Evolutionary conservation across 805 yeast species (phyloP).

Genomic region (Starmerella stellata): DNA sequence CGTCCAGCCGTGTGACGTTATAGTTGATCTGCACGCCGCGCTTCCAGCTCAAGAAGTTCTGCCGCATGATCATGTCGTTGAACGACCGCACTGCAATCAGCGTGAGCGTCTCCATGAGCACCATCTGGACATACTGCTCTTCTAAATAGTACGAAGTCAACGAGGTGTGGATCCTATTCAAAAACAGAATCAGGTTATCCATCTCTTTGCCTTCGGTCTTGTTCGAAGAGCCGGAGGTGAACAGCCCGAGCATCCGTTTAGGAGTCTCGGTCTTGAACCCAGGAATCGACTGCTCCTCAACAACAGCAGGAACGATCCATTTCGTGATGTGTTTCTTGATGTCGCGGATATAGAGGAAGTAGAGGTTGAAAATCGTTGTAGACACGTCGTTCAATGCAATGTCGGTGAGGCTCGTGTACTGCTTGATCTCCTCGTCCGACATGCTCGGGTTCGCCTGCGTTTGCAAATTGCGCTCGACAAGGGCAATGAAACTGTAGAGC

Average conservation of each 20-base stretch:
- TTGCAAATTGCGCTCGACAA: conserved; percentile 81
- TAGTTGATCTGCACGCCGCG: conserved; percentile 92
- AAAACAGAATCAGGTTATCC: conserved; percentile 83
- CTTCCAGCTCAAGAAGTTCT: conserved; percentile 91
- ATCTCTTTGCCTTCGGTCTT: conserved; percentile 50
- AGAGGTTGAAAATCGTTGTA: conserved; percentile 78
- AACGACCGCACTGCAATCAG: conserved; percentile 86
- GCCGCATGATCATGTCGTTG: conserved; percentile 86
- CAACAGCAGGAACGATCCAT: conserved; percentile 88
- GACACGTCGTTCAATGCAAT: conserved; percentile 89
- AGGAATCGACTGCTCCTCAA: conserved; percentile 83
- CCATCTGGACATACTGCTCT: conserved; percentile 64
- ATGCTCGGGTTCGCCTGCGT: conserved; percentile 68
- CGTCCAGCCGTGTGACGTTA: conserved; percentile 89
- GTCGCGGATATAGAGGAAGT: conserved; percentile 93
- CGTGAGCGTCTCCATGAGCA: conserved; percentile 61
- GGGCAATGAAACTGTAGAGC: conserved; percentile 78
- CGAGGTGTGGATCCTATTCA: conserved; percentile 81
- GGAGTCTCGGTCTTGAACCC: conserved; percentile 69
- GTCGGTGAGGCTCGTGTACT: conserved; percentile 71
- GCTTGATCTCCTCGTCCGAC: conserved; percentile 78
- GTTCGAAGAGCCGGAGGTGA: conserved; percentile 33
- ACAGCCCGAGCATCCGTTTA: conserved; percentile 69
- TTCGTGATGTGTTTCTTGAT: conserved; percentile 78
- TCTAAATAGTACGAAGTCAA: conserved; percentile 84